phyloP scores from a whole-genome alignment of 768 basidiomycete species.

The Suillus sp. region DNA sequence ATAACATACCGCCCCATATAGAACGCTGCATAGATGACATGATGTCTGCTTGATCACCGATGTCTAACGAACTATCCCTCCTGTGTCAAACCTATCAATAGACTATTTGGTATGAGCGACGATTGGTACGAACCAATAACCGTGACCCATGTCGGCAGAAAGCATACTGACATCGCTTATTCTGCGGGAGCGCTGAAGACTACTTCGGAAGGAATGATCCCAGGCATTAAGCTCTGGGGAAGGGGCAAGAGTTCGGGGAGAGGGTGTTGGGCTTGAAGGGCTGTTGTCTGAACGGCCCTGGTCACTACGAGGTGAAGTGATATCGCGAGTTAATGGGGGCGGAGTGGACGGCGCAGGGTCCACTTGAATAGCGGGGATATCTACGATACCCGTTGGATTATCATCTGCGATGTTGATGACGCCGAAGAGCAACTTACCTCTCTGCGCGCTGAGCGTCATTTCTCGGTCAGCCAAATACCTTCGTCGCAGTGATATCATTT shows the following conservation, averaged over 20 bases:
- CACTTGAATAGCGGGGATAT: conserved; percentile 74
- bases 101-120: conserved; percentile 4
- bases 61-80: conserved; percentile 19
- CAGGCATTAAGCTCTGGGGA: conserved; percentile 29
- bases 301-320: conserved; percentile 42
- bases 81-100: conserved; percentile 7
- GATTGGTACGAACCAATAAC: conserved; percentile 48
- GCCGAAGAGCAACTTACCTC: conserved; percentile 37
- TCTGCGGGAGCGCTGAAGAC: conserved; percentile 56
- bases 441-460: conserved; percentile 41
- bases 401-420: background rate
- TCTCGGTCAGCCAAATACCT: conserved; percentile 61
- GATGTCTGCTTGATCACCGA: conserved; percentile 37
- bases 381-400: conserved; percentile 35
- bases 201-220: conserved; percentile 44
- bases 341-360: conserved; percentile 55
- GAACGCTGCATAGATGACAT: conserved; percentile 63
- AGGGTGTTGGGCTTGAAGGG: conserved; percentile 12
- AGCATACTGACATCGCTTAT: conserved; percentile 62
- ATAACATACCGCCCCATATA: conserved; percentile 67
- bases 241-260: conserved; percentile 16
- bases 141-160: conserved; percentile 50
- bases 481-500: conserved; percentile 71
- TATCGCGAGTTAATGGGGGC: conserved; percentile 54
- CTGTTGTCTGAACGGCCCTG: conserved; percentile 12